Evolutionary conservation across 1,284 basidiomycete genomes (phyloP).

Genomic region (Athelia sp.): DNA sequence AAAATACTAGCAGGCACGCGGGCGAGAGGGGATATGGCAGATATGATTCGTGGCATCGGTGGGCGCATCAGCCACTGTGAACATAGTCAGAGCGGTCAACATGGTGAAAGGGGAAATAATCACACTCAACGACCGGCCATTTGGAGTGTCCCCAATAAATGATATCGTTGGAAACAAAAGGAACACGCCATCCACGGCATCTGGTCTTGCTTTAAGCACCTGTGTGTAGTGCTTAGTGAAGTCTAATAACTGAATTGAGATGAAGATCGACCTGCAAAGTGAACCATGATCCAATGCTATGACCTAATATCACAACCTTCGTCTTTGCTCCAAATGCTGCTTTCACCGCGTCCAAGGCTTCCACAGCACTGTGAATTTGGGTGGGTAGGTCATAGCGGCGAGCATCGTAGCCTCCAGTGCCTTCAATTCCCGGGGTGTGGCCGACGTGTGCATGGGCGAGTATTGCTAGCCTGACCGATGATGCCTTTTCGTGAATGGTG

Average conservation of each 20-base stretch:
- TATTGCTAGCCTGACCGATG: conserved; percentile 35
- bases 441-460: conserved; percentile 50
- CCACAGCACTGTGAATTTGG: conserved; percentile 44
- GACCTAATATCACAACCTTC: conserved; percentile 45
- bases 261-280: conserved; percentile 39
- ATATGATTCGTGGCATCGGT: conserved; percentile 39
- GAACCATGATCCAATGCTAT: conserved; percentile 62
- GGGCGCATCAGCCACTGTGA: conserved; percentile 43
- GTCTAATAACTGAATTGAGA: conserved; percentile 1
- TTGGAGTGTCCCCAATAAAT: conserved; percentile 50
- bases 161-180: conserved; percentile 57
- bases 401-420: conserved; percentile 8
- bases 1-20: conserved; percentile 15
- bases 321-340: conserved; percentile 26
- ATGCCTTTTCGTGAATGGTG: conserved; percentile 32
- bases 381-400: conserved; percentile 28
- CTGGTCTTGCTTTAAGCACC: conserved; percentile 43
- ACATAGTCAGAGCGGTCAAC: neutral
- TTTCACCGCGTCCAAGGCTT: conserved; percentile 41
- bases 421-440: conserved; percentile 36
- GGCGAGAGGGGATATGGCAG: conserved; percentile 23
- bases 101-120: conserved; percentile 11
- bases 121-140: conserved; percentile 43
- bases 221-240: conserved; percentile 17
- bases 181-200: conserved; percentile 33